Evolutionary conservation across 2,329 filamentous ascomycete genomes (phyloP).

Genomic region (Chaetomiaceae sp.): DNA sequence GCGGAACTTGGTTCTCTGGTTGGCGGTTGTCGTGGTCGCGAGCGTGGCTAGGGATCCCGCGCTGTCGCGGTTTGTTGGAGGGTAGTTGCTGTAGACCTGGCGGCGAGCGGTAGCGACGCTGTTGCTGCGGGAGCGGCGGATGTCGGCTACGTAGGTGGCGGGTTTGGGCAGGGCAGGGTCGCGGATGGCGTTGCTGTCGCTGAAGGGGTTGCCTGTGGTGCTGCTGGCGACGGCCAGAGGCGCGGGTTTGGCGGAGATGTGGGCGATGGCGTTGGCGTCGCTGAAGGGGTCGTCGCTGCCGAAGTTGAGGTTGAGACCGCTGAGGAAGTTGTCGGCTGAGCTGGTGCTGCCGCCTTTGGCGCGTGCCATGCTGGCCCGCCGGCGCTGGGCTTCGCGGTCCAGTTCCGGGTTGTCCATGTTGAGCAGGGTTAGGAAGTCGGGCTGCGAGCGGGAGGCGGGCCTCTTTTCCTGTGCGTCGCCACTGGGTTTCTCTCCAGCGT

Average conservation of each 20-base stretch:
- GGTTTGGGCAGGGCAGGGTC: conserved; percentile 29
- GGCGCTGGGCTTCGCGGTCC: conserved; percentile 35
- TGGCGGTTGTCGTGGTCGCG: conserved; percentile 24
- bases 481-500: not conserved
- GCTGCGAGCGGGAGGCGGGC: conserved; percentile 29
- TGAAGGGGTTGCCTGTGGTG: conserved; percentile 42
- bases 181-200: conserved; percentile 44
- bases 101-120: conserved; percentile 20
- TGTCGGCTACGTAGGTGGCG: conserved; percentile 43
- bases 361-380: conserved; percentile 30
- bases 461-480: conserved; percentile 10
- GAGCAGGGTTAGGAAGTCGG: conserved; percentile 42
- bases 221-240: conserved; percentile 31
- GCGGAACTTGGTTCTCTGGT: conserved; percentile 51
- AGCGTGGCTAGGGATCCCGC: conserved; percentile 40
- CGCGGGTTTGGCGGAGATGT: conserved; percentile 37
- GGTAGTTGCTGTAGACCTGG: conserved; percentile 32
- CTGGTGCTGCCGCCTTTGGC: conserved; percentile 33
- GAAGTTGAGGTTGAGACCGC: conserved; percentile 37
- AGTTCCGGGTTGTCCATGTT: conserved; percentile 41
- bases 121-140: conserved; percentile 42
- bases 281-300: conserved; percentile 44
- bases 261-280: conserved; percentile 41
- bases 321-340: conserved; percentile 38
- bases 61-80: conserved; percentile 42